A percentile compares a stretch with the other conserved stretches of the same genome.
phyloP scores from a whole-genome alignment of 1,284 basidiomycete genomes.

The Volvariella surrecta region DNA sequence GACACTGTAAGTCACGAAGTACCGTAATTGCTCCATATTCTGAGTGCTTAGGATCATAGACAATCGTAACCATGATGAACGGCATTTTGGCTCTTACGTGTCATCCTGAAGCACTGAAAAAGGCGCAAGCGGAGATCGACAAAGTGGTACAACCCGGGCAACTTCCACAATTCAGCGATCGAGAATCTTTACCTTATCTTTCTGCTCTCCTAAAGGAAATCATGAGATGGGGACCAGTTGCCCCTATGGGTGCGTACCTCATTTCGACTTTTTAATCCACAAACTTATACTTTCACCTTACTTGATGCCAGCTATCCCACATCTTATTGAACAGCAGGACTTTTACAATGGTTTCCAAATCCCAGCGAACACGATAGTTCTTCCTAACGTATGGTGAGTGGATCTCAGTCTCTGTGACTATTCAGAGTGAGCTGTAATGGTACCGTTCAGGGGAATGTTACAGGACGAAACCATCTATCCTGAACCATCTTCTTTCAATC shows the following conservation, averaged over 20 bases:
- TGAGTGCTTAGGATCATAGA: constrained; percentile 4
- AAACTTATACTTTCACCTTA: too few relatives aligned
- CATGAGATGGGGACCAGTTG: not conserved
- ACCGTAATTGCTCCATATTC: too few relatives aligned
- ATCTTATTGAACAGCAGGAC: constrained; percentile 13
- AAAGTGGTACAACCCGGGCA: constrained; percentile 20
- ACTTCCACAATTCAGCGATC: constrained; percentile 33
- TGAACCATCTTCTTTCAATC: constrained; percentile 16
- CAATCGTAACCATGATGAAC: constrained; percentile 21
- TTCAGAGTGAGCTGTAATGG: too few relatives aligned
- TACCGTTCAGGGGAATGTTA: too few relatives aligned
- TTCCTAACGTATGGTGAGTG: constrained; percentile 19
- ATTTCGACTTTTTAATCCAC: not conserved
- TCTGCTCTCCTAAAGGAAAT: constrained; percentile 22
- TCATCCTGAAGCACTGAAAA: constrained; percentile 26
- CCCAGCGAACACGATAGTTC: constrained; percentile 16
- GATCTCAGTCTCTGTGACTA: too few relatives aligned
- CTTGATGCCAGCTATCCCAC: constrained; percentile 13
- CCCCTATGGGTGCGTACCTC: not conserved
- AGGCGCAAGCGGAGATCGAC: constrained; percentile 25
- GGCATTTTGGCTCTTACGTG: constrained; percentile 31
- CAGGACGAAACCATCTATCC: too few relatives aligned
- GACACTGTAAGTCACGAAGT: too few relatives aligned
- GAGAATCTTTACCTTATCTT: constrained; percentile 20
- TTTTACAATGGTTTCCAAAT: constrained; percentile 17